Base-by-base conservation (phyloP, 805 yeast species). In the Yamadazyma philogaea region DNA sequence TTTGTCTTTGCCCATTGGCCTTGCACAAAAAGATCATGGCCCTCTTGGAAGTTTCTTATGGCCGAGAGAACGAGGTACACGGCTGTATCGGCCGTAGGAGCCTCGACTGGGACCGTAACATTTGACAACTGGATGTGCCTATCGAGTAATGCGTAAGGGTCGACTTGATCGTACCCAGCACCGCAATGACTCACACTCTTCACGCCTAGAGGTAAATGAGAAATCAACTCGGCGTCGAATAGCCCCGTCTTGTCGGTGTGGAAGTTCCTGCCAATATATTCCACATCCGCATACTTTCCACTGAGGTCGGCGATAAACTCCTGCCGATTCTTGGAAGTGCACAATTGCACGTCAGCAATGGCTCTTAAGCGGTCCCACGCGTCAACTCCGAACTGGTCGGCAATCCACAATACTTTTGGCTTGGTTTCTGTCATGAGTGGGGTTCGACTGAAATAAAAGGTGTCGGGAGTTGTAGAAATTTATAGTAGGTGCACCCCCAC, bases 121-220 rank as follows among this genome's bases (percentile, higher is more conserved):
- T 84, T 80, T 37, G 86, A 72, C n/a, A 84, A 71, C 59, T 81
- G 87, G 48, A 84, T 77, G 20, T 73, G 70, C 30, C 72, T 66
- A 17, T 65, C 68, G 3, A 72, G 66, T 47, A 81, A 74, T 15
- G 78, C 75, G 18, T 64, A 66, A 3, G 77, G 73, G 49, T 82
- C 86, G 34, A 83, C 68, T 60, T 83, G 88, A 56, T 84, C 91
- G 60, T 84, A 83, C 4, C 86, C 90, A 0, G 91, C 91, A 44
- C 90, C 90, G 46, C 72, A 65, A 58, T 82, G 87, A 47, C 78
- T 67, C 11, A 84, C 64, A 11, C 77, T 65, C 44, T 70, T 68
- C 6, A 84, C 69, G 0, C 79, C 58, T 1, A 61, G 43, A 3
- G 91, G 91, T 42, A 84, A 66, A 20, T 72, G 70, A 7, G 60